A percentile compares a stretch with the other conserved stretches of the same genome.
These are phyloP conservation scores for Rhizopogon sp. DNA, from an alignment of 768 basidiomycete genomes.

Conservation along the genomic window DNA sequence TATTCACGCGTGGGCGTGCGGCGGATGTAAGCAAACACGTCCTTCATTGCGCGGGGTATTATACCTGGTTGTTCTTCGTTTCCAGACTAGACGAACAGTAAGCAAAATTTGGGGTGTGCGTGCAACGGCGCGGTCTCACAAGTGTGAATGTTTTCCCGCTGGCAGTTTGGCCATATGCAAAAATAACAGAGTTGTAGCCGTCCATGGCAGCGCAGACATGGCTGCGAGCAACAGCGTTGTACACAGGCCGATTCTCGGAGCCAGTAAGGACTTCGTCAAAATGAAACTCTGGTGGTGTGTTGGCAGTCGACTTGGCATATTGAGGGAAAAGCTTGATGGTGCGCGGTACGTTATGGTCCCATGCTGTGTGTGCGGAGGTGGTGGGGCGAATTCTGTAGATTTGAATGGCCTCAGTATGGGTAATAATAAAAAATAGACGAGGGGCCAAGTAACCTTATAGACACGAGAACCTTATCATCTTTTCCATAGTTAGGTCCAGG, in stretches of 20 bases:
- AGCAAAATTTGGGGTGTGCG: conserved; percentile 24
- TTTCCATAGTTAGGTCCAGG: conserved; percentile 52
- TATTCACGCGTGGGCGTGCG: conserved; percentile 79
- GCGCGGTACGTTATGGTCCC: conserved; percentile 43
- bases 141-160: conserved; percentile 72
- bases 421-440: neutral
- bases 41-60: conserved; percentile 88
- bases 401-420: neutral
- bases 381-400: conserved; percentile 59
- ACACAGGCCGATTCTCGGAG: conserved; percentile 75
- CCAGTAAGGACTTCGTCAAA: conserved; percentile 78
- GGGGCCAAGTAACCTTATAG: conserved; percentile 50
- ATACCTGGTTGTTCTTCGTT: conserved; percentile 86
- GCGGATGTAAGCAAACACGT: conserved; percentile 83
- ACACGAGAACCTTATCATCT: conserved; percentile 84
- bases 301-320: conserved; percentile 42
- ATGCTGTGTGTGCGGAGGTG: conserved; percentile 40
- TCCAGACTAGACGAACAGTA: conserved; percentile 45
- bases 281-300: conserved; percentile 45
- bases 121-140: conserved; percentile 23
- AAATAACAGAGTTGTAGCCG: conserved; percentile 93
- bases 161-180: conserved; percentile 91
- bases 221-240: conserved; percentile 67
- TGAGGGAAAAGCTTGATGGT: conserved; percentile 59
- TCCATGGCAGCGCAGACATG: conserved; percentile 93